These are phyloP conservation scores for Cyclanthera cordifolia DNA, from an alignment of 306 rosid genomes.

Conservation along the genomic window DNA sequence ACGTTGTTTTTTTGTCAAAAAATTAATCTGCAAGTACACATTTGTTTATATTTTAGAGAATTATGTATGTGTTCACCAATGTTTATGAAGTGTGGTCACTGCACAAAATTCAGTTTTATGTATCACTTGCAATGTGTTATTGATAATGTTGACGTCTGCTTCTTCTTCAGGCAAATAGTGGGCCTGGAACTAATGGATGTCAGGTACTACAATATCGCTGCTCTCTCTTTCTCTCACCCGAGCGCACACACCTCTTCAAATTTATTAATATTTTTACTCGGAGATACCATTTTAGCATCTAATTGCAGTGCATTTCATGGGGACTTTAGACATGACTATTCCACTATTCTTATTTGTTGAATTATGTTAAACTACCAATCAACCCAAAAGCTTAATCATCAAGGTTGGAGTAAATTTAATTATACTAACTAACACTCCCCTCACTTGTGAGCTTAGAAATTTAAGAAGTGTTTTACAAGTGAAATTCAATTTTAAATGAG, in stretches of 20 bases:
- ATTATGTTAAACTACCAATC: too few relatives aligned
- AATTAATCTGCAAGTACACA: background rate
- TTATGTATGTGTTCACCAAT: background rate
- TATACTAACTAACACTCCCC: too few relatives aligned
- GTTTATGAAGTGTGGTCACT: background rate
- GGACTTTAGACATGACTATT: background rate
- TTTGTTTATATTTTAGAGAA: background rate
- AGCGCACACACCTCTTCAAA: background rate
- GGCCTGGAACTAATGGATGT: conserved; percentile 71
- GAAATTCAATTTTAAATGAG: too few relatives aligned
- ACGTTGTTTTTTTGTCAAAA: background rate
- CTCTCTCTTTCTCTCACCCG: conserved; percentile 8
- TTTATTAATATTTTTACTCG: background rate
- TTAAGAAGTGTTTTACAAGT: too few relatives aligned
- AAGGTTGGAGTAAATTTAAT: too few relatives aligned
- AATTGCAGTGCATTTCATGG: background rate
- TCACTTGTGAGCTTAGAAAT: too few relatives aligned
- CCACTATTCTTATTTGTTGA: background rate
- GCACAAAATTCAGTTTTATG: background rate
- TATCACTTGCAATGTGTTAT: background rate
- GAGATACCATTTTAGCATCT: background rate
- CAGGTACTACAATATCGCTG: conserved; percentile 42
- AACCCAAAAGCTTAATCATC: too few relatives aligned
- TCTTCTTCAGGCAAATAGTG: conserved; percentile 81
- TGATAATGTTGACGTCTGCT: background rate